Percentiles rank a stretch among this genome's conserved stretches.
Conservation (phyloP, 495 filamentous ascomycete species). For the Penicillium ucsense region DNA sequence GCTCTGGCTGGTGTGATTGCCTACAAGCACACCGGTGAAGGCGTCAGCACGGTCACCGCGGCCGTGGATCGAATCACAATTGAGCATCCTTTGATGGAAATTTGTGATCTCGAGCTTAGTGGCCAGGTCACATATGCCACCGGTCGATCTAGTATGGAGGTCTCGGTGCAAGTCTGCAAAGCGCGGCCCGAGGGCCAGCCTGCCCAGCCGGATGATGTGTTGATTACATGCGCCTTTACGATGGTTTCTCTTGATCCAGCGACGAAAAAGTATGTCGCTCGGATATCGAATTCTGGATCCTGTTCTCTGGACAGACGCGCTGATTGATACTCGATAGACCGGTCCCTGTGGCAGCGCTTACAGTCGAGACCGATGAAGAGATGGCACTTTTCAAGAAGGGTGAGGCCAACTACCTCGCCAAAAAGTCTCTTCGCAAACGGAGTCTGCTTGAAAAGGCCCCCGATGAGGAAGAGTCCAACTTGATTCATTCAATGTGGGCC, state of each 20-base stretch:
- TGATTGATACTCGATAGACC: constrained; percentile 29
- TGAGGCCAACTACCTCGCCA: constrained; percentile 64
- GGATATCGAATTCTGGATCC: background rate
- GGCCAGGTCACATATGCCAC: constrained; percentile 76
- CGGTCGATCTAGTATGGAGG: constrained; percentile 71
- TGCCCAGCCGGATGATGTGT: constrained; percentile 54
- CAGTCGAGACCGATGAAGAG: constrained; percentile 63
- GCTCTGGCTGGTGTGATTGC: constrained; percentile 71
- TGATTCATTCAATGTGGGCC: constrained; percentile 76
- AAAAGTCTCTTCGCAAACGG: constrained; percentile 54
- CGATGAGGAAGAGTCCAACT: constrained; percentile 63
- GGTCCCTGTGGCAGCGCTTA: constrained; percentile 46
- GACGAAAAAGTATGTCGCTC: constrained; percentile 52
- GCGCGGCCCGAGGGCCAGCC: constrained; percentile 46
- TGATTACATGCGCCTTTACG: constrained; percentile 75
- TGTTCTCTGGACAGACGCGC: constrained; percentile 2
- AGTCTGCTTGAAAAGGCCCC: constrained; percentile 64
- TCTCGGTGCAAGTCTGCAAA: constrained; percentile 66
- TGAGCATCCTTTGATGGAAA: constrained; percentile 60
- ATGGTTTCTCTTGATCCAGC: constrained; percentile 72
- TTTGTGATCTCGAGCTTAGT: constrained; percentile 72
- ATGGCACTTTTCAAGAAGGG: constrained; percentile 55
- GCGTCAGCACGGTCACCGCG: constrained; percentile 71
- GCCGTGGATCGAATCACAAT: constrained; percentile 74
- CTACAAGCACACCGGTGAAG: constrained; percentile 72